phyloP scores from a whole-genome alignment of 2,329 filamentous ascomycete species.

The Fusarium pseudograminearum region DNA sequence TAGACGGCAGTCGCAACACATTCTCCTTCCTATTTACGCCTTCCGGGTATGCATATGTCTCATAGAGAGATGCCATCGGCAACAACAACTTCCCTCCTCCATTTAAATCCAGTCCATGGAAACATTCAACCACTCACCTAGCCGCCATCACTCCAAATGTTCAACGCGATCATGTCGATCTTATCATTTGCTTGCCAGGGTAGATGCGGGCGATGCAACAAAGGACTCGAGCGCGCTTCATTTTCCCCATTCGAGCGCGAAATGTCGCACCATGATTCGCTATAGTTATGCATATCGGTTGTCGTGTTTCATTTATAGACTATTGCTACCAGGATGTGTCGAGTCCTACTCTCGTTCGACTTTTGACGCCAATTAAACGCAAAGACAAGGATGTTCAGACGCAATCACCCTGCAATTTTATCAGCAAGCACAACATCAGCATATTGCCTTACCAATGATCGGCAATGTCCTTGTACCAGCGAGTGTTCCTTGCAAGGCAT shows the following conservation, averaged over 20 bases:
- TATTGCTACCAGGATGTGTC: neutral
- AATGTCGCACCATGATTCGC: neutral
- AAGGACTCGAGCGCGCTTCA: neutral
- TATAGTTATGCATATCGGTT: neutral
- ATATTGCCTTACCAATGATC: neutral
- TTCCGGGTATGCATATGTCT: neutral
- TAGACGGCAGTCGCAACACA: neutral
- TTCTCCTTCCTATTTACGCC: neutral
- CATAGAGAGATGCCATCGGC: neutral
- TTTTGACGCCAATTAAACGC: neutral
- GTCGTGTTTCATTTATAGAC: neutral
- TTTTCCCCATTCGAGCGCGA: neutral
- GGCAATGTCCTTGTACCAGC: neutral
- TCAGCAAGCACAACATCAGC: neutral
- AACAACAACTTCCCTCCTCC: neutral
- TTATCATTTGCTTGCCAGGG: neutral
- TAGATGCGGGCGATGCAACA: neutral
- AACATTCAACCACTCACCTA: neutral
- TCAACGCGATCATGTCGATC: neutral
- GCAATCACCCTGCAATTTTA: neutral
- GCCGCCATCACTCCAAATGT: too few relatives aligned
- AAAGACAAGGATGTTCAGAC: neutral
- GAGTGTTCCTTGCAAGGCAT: neutral
- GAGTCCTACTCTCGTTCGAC: neutral
- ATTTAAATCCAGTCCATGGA: neutral